Evolutionary conservation across 1,139 yeast genomes (phyloP).

Genomic region (Lodderomyces orthopsilosis): DNA sequence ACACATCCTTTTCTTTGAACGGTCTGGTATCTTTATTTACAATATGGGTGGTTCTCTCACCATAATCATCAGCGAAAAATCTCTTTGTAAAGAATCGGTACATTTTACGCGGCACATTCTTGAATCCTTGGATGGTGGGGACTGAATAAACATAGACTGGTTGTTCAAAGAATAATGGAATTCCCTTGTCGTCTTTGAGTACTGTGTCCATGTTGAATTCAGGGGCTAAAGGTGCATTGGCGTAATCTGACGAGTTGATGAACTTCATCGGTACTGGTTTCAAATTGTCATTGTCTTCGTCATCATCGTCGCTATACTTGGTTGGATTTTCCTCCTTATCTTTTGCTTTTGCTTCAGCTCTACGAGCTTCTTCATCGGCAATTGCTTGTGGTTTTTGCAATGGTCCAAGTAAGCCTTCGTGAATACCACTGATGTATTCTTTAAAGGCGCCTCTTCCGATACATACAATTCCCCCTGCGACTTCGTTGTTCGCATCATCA

Average conservation of each 20-base stretch:
- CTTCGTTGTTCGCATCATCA: slow-evolving; percentile 45
- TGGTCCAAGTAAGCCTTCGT: slow-evolving; percentile 95
- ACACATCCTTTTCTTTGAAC: slow-evolving; percentile 54
- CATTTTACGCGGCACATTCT: slow-evolving; percentile 71
- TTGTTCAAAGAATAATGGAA: slow-evolving; percentile 66
- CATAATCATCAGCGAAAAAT: slow-evolving; percentile 66
- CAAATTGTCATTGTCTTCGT: slow-evolving; percentile 19
- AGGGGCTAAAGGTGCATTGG: slow-evolving; percentile 54
- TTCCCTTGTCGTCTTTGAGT: slow-evolving; percentile 31
- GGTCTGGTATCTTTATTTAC: slow-evolving; percentile 57
- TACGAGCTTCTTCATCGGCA: slow-evolving; percentile 29
- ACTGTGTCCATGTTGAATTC: slow-evolving; percentile 44
- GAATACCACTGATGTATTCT: slow-evolving; percentile 86
- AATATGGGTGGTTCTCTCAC: slow-evolving; percentile 57
- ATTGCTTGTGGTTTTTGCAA: slow-evolving; percentile 57
- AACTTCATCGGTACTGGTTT: slow-evolving; percentile 62
- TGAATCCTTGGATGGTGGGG: slow-evolving; percentile 76
- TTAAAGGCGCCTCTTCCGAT: slow-evolving; percentile 95
- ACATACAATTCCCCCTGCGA: slow-evolving; percentile 81
- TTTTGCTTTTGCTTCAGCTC: slow-evolving; percentile 18
- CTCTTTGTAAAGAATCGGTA: slow-evolving; percentile 78
- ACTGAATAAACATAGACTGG: slow-evolving; percentile 73
- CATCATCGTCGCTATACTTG: slow-evolving; percentile 18
- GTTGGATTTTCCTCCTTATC: slow-evolving; percentile 50
- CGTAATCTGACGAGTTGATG: slow-evolving; percentile 56